phyloP scores from a whole-genome alignment of 139 green algal genomes.

The Chlamydomonas schloesseri region DNA sequence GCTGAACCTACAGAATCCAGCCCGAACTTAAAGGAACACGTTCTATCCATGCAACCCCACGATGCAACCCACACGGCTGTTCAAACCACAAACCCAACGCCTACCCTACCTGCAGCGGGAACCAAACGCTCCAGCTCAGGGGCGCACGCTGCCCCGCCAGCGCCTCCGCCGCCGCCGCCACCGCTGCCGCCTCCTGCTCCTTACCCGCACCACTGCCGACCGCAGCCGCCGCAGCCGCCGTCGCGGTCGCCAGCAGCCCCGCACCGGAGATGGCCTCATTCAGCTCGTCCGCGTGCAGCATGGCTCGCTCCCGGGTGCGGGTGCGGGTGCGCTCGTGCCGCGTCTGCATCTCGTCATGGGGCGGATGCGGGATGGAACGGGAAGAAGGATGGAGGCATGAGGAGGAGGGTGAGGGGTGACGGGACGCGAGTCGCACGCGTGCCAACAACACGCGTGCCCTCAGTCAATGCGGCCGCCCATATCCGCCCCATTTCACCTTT shows the following conservation, averaged over 20 bases:
- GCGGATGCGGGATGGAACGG: too few species aligned
- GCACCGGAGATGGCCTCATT: constrained; percentile 41
- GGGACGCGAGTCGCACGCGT: too few species aligned
- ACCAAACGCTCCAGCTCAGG: constrained; percentile 66
- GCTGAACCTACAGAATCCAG: too few species aligned
- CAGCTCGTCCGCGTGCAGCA: constrained; percentile 82
- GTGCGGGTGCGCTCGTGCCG: constrained; percentile 80
- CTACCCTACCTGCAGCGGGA: constrained; percentile 64
- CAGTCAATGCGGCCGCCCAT: too few species aligned
- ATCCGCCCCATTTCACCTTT: too few species aligned
- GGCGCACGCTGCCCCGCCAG: constrained; percentile 12
- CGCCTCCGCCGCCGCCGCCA: background rate
- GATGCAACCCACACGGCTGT: too few species aligned
- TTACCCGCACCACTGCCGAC: background rate
- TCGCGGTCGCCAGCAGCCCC: background rate
- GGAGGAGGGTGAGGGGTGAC: background rate
- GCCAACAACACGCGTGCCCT: too few species aligned
- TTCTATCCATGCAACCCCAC: too few species aligned
- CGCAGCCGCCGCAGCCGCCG: background rate
- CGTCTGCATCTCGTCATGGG: constrained; percentile 9
- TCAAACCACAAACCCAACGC: background rate
- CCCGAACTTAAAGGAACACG: too few species aligned
- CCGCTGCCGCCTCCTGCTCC: background rate
- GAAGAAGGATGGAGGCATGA: too few species aligned
- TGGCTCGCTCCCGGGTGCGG: constrained; percentile 83